A percentile compares a stretch with the other conserved stretches of the same genome.
Evolutionary conservation across 2,329 filamentous ascomycete species (phyloP).

Genomic region (Microcyclospora pomicola): DNA sequence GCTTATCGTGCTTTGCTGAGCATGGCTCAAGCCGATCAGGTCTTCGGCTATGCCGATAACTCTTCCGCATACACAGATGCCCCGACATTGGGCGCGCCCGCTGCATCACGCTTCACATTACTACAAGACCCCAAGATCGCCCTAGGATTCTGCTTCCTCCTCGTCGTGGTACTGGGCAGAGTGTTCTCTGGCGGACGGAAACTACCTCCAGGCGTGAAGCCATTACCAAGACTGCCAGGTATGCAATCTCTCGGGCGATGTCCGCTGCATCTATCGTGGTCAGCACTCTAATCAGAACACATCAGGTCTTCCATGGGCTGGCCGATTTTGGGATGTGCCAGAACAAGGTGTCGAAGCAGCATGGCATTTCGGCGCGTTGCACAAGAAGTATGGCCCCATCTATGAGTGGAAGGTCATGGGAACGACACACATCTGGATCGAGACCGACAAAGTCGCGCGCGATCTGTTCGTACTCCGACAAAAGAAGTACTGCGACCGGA

Average conservation of each 20-base stretch:
- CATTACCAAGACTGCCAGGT: constrained; percentile 11
- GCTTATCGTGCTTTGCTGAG: no score
- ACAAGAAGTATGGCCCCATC: constrained; percentile 23
- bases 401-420: constrained; percentile 24
- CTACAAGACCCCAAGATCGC: neutral
- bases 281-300: neutral
- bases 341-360: constrained; percentile 20
- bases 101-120: neutral
- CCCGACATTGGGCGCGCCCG: neutral
- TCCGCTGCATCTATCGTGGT: neutral
- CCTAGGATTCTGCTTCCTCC: constrained; percentile 3
- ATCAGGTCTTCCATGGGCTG: constrained; percentile 19
- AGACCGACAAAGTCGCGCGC: constrained; percentile 22
- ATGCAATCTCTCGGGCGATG: neutral
- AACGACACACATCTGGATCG: constrained; percentile 21
- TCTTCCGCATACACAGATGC: neutral
- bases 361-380: constrained; percentile 22
- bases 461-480: constrained; percentile 22
- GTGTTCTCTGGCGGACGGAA: constrained; percentile 6
- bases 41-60: neutral
- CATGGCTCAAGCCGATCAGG: no score
- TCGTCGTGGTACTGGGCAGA: constrained; percentile 5
- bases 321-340: constrained; percentile 22
- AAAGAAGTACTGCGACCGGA: constrained; percentile 22
- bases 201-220: constrained; percentile 13